phyloP scores from a whole-genome alignment of 1,139 yeast genomes.

The Yamadazyma dushanensis region DNA sequence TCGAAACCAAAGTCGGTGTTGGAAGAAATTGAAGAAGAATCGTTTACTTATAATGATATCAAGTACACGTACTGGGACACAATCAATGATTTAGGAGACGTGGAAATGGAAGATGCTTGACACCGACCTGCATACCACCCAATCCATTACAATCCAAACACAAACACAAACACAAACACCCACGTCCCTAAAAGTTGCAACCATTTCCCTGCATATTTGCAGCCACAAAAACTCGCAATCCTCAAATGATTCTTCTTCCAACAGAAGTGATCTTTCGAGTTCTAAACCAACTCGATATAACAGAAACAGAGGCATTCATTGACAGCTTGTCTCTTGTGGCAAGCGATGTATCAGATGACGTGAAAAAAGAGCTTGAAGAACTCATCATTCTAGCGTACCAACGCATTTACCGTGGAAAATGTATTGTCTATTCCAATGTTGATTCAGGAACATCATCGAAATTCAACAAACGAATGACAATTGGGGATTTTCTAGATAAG shows the following conservation, averaged over 20 bases:
- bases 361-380: conserved; percentile 17
- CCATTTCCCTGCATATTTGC: neutral
- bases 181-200: no score
- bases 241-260: conserved; percentile 18
- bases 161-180: no score
- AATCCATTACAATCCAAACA: no score
- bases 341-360: neutral
- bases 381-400: conserved; percentile 20
- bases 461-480: conserved; percentile 17
- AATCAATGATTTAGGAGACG: conserved; percentile 25
- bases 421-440: conserved; percentile 17
- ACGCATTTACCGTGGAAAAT: conserved; percentile 24
- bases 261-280: conserved; percentile 27
- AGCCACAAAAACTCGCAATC: neutral
- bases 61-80: conserved; percentile 42
- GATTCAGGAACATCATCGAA: conserved; percentile 8
- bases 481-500: conserved; percentile 18
- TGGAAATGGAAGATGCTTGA: conserved; percentile 34
- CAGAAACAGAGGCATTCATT: conserved; percentile 23
- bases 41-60: conserved; percentile 19
- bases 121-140: no score
- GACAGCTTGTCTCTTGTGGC: conserved; percentile 6
- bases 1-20: conserved; percentile 14
- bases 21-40: conserved; percentile 18
- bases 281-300: conserved; percentile 21